Evolutionary conservation across 1,284 basidiomycete species (phyloP).

Genomic region (Quambalaria eucalypti): DNA sequence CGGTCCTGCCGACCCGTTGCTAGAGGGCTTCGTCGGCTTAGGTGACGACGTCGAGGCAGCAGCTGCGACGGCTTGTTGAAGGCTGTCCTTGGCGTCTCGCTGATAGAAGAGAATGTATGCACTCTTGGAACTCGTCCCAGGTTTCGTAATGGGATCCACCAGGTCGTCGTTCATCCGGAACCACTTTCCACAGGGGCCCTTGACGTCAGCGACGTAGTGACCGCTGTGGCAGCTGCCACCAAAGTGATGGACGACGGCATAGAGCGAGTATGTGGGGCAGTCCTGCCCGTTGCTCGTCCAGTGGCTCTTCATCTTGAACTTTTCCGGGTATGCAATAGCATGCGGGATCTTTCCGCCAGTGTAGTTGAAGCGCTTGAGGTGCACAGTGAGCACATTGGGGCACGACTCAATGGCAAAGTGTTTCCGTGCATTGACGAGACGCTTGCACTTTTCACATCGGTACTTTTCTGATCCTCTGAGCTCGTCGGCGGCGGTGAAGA

Average conservation of each 20-base stretch:
- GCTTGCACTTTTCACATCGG: constrained; percentile 93
- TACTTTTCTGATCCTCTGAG: constrained; percentile 90
- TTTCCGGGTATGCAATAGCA: constrained; percentile 66
- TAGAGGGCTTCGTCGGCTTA: background rate
- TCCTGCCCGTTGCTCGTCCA: constrained; percentile 43
- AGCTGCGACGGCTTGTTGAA: background rate
- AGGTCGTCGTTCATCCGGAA: constrained; percentile 88
- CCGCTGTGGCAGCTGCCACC: constrained; percentile 88
- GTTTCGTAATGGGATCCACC: constrained; percentile 49
- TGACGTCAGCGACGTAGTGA: constrained; percentile 86
- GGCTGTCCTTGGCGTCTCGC: constrained; percentile 49
- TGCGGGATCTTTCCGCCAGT: constrained; percentile 59
- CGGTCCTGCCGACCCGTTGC: too few relatives aligned
- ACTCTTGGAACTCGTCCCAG: constrained; percentile 57
- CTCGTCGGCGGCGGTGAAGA: constrained; percentile 72
- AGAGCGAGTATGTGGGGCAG: constrained; percentile 75
- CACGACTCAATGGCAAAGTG: constrained; percentile 77
- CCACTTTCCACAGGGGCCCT: constrained; percentile 65
- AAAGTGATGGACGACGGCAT: constrained; percentile 85
- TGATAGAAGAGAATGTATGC: constrained; percentile 93
- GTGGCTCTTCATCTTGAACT: background rate
- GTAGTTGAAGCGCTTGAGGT: constrained; percentile 88
- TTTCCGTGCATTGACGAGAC: constrained; percentile 75
- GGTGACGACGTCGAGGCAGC: background rate
- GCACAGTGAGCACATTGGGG: constrained; percentile 85